Percentiles rank a stretch among this genome's conserved stretches.
These are phyloP conservation scores for Cairneyella variabilis DNA, from an alignment of 495 filamentous ascomycete species.

Conservation along the genomic window DNA sequence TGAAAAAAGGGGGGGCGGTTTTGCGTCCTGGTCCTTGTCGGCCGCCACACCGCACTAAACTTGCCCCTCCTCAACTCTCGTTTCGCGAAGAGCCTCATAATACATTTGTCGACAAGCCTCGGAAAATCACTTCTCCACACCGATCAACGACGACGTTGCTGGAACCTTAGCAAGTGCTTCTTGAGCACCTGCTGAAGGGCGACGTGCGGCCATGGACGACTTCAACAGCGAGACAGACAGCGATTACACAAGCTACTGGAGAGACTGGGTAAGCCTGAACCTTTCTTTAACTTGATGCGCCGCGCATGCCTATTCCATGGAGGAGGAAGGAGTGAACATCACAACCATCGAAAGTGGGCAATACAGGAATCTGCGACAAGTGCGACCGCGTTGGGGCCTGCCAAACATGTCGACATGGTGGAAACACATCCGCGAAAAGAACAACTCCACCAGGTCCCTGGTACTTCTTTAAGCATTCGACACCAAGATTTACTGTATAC, in stretches of 20 bases:
- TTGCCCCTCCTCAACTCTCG: constrained; percentile 9
- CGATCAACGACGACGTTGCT: constrained; percentile 13
- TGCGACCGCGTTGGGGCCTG: no score
- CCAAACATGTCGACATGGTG: background rate
- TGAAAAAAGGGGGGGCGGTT: no score
- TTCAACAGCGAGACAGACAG: constrained; percentile 97
- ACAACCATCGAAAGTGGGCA: no score
- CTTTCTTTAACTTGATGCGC: constrained; percentile 18
- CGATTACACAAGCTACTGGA: constrained; percentile 98
- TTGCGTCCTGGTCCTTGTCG: background rate
- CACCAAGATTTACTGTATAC: no score
- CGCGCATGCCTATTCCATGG: background rate
- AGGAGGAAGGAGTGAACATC: background rate
- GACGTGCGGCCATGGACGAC: constrained; percentile 66
- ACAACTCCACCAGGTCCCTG: no score
- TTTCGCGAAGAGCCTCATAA: constrained; percentile 17
- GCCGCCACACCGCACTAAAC: background rate
- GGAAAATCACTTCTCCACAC: constrained; percentile 1
- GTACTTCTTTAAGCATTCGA: no score
- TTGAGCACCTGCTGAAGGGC: constrained; percentile 23
- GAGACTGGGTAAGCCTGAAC: constrained; percentile 85
- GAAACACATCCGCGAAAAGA: no score
- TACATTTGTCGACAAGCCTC: constrained; percentile 14
- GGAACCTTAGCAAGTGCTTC: constrained; percentile 23
- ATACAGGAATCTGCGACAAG: no score